Conservation (phyloP, 805 yeast species). For the Peterozyma toletana region DNA sequence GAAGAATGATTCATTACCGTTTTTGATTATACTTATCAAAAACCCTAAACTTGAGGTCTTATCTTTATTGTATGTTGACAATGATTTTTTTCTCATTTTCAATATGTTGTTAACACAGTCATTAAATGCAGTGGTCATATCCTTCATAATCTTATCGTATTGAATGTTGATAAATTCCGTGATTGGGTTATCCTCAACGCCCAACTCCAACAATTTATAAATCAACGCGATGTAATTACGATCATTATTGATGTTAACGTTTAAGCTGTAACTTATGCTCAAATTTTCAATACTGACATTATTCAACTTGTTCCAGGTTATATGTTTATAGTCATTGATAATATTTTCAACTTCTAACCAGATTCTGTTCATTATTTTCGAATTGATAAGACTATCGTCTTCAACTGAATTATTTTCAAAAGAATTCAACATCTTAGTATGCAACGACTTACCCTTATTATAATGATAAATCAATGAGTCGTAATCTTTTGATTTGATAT, state of each 20-base stretch:
- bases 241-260: constrained; percentile 8
- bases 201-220: constrained; percentile 53
- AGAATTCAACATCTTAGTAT: constrained; percentile 5
- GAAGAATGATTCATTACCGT: constrained; percentile 3
- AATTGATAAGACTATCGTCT: constrained; percentile 5
- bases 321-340: constrained; percentile 45
- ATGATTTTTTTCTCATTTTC: constrained; percentile 27
- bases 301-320: constrained; percentile 44
- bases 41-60: constrained; percentile 3
- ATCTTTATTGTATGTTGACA: constrained; percentile 8
- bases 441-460: constrained; percentile 32
- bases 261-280: not conserved
- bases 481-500: constrained; percentile 45
- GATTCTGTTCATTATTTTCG: constrained; percentile 37
- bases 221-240: constrained; percentile 33
- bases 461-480: constrained; percentile 52
- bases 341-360: constrained; percentile 51
- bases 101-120: constrained; percentile 32
- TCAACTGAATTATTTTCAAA: constrained; percentile 3
- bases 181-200: constrained; percentile 59
- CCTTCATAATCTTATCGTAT: constrained; percentile 28
- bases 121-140: constrained; percentile 32
- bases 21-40: constrained; percentile 4
- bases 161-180: constrained; percentile 52
- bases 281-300: constrained; percentile 22